phyloP scores from a whole-genome alignment of 371 early-diverging fungal genomes.

The Lichtheimia ornata region DNA sequence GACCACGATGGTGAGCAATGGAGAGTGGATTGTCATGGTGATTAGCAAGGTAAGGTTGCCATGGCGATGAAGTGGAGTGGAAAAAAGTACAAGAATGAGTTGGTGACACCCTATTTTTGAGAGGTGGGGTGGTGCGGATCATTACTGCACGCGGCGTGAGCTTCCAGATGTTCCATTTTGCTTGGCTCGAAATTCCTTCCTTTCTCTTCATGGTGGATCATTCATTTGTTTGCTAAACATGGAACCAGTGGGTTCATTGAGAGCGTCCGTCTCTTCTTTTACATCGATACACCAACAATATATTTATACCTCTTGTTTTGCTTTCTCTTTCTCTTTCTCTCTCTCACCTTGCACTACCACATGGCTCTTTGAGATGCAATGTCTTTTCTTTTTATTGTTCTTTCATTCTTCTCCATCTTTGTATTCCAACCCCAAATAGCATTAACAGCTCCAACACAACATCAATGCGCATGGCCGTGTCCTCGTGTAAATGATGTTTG shows the following conservation, averaged over 20 bases:
- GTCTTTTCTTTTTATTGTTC: not conserved
- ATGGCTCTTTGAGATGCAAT: conserved; percentile 2
- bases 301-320: not conserved
- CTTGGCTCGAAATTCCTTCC: conserved; percentile 12
- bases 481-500: not conserved
- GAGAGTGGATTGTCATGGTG: no score
- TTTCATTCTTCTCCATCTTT: not conserved
- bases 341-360: not conserved
- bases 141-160: not conserved
- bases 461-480: conserved; percentile 1
- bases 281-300: conserved; percentile 3
- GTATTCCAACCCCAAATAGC: not conserved
- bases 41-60: no score
- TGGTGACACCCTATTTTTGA: no score
- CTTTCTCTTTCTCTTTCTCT: not conserved
- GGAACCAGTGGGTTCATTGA: conserved; percentile 7
- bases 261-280: conserved; percentile 16
- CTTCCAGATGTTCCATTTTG: conserved; percentile 12
- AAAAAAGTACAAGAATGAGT: no score
- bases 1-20: no score
- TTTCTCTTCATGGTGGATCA: conserved; percentile 9
- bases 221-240: conserved; percentile 4
- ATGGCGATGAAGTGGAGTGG: no score
- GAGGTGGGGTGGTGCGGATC: no score
- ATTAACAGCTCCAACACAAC: no score